phyloP scores from a whole-genome alignment of 2,329 filamentous ascomycete species.

The Botrytis aclada region DNA sequence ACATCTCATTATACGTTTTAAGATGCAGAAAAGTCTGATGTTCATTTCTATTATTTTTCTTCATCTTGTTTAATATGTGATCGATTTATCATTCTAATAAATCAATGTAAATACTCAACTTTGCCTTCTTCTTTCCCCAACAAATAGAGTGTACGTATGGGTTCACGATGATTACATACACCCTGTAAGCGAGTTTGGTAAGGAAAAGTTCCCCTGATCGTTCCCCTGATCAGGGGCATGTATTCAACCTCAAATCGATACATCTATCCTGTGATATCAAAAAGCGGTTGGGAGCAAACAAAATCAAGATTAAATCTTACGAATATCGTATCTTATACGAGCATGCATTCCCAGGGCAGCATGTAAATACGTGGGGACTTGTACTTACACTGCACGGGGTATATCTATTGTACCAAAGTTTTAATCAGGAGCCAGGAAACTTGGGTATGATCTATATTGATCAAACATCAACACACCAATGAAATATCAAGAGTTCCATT shows the following conservation, averaged over 20 bases:
- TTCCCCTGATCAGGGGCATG: not conserved
- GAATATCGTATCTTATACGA: not conserved
- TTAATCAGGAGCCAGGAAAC: not conserved
- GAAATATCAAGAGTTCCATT: conserved; percentile 1
- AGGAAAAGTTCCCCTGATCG: not conserved
- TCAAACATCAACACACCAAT: not conserved
- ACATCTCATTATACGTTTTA: not conserved
- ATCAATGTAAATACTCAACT: not conserved
- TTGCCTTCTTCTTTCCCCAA: not conserved
- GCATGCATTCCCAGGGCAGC: not conserved
- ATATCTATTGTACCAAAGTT: not conserved
- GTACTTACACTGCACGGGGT: not conserved
- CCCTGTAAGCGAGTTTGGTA: conserved; percentile 5
- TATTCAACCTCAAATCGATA: not conserved
- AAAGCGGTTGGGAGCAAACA: not conserved
- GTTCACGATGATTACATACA: not conserved
- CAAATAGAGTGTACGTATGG: not conserved
- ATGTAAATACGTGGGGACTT: not conserved
- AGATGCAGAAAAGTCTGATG: not conserved
- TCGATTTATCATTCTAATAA: not conserved
- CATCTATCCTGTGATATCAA: not conserved
- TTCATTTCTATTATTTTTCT: not conserved
- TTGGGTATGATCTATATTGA: conserved; percentile 7
- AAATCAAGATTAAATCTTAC: not conserved
- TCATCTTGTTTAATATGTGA: not conserved